phyloP scores from a whole-genome alignment of 768 basidiomycete genomes.

The Crepidotus variabilis region DNA sequence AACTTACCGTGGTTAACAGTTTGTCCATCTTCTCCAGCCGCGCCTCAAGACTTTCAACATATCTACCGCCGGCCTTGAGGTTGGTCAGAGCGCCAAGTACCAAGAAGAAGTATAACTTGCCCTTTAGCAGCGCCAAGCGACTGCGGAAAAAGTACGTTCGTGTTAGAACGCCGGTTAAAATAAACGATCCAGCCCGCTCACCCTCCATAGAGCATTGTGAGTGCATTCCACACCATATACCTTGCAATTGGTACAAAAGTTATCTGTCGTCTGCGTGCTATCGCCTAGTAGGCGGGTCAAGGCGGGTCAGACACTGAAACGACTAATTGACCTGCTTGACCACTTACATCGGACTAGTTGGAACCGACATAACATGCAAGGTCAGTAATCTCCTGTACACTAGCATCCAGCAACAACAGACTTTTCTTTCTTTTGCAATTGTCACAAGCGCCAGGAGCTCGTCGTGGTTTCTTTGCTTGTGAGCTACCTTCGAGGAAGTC shows the following conservation, averaged over 20 bases:
- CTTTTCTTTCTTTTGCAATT: conserved; percentile 69
- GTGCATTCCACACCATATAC: conserved; percentile 57
- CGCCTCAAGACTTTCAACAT: conserved; percentile 55
- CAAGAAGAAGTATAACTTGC: conserved; percentile 31
- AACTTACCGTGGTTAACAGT: conserved; percentile 44
- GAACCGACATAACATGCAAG: not conserved
- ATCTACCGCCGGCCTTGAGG: conserved; percentile 26
- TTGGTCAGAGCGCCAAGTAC: too few species aligned
- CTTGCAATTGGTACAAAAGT: conserved; percentile 58
- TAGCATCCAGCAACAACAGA: conserved; percentile 21
- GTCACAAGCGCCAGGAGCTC: conserved; percentile 65
- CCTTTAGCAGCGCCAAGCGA: conserved; percentile 59
- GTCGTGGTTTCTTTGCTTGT: conserved; percentile 40
- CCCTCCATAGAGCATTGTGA: conserved; percentile 63
- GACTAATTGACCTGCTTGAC: not conserved
- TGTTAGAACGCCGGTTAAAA: not conserved
- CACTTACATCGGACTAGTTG: conserved; percentile 3
- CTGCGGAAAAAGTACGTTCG: conserved; percentile 13
- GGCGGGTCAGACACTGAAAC: not conserved
- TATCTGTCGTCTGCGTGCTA: conserved; percentile 57
- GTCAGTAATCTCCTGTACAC: not conserved
- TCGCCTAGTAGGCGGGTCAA: conserved; percentile 37
- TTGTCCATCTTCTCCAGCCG: conserved; percentile 60
- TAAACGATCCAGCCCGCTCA: conserved; percentile 22
- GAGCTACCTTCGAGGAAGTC: not conserved